Evolutionary conservation across 768 basidiomycete species (phyloP), one percentile per base, ranked within the genome.

Genomic region (Leccinum arenicola): DNA sequence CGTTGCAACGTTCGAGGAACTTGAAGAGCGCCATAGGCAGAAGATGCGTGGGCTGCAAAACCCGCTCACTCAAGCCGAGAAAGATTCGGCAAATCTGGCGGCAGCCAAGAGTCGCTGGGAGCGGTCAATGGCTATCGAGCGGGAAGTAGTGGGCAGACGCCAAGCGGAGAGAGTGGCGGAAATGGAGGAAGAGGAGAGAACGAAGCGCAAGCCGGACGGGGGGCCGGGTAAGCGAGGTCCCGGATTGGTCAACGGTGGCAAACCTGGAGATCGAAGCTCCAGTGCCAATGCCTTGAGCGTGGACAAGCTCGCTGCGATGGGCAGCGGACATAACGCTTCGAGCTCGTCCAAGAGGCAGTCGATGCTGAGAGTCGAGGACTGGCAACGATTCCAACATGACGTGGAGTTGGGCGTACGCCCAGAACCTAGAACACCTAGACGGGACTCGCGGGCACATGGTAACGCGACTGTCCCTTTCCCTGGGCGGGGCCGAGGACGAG

Each of bases 51-150:
- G 86, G 66, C 70, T 97, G 62, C 94, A 97, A 75, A 85, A 80
- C 40, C 94, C 94, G 5, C 75, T 97, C 33, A 94, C 89, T n/a
- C 81, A 84, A 64, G 87, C 87, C 2, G 85, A 88, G 74, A 84
- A 83, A 67, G 89, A 94, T 68, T 82, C 87, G 61, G 91, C 88
- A 1, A 83, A 90, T 29, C 64, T 95, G 17, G 82, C 80, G 56
- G 84, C 84, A n/a, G 93, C 92, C 12, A 86, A 84, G 68, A 81
- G 79, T 65, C 84, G 89, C 29, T 96, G 93, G 93, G 92, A 94
- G 72, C 81, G 84, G 43, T 85, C 89, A 50, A 89, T 85, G 73
- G 77, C 80, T 7, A 66, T 80, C 35, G 93, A 95, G 73, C 88
- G 84, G 73, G 84, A 89, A 69, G 87, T 84, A 7, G 88, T 94